phyloP scores from a whole-genome alignment of 139 green algal genomes.

The Tetraselmis chui region DNA sequence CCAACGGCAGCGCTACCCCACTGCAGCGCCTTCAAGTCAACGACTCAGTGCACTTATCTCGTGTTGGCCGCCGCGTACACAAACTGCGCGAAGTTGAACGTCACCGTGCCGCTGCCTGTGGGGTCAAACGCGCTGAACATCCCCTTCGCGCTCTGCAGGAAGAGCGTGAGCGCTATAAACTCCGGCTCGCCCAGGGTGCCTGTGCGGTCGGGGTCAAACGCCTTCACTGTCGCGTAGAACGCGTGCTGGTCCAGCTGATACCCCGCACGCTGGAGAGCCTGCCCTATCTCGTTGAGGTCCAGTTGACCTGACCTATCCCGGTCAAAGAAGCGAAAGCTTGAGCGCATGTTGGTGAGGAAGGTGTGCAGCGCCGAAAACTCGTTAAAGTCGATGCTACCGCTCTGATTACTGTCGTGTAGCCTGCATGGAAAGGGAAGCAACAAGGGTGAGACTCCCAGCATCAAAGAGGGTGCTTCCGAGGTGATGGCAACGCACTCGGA shows the following conservation, averaged over 20 bases:
- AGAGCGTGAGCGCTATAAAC: constrained; percentile 59
- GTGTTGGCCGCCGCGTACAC: constrained; percentile 27
- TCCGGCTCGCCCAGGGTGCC: constrained; percentile 37
- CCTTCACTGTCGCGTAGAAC: constrained; percentile 22
- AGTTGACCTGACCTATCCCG: constrained; percentile 4
- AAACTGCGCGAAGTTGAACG: constrained; percentile 54
- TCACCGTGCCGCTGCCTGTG: constrained; percentile 20
- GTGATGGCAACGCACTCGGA: too few species aligned
- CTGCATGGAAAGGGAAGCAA: too few species aligned
- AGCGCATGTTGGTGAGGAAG: constrained; percentile 47
- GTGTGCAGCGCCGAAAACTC: constrained; percentile 42
- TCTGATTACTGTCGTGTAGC: constrained; percentile 26
- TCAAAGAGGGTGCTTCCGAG: too few species aligned
- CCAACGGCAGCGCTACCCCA: too few species aligned
- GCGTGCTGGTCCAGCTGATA: constrained; percentile 30
- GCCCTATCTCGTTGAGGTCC: background rate
- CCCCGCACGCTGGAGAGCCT: constrained; percentile 8
- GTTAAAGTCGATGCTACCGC: constrained; percentile 20
- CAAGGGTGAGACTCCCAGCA: too few species aligned
- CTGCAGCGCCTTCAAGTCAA: too few species aligned
- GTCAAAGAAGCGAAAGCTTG: constrained; percentile 34
- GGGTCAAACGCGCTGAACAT: constrained; percentile 56
- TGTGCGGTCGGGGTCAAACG: constrained; percentile 33
- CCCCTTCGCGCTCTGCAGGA: constrained; percentile 42
- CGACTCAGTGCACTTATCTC: too few species aligned